Conservation (phyloP, 2,329 filamentous ascomycete species). For the Trichoderma koningiopsis region DNA sequence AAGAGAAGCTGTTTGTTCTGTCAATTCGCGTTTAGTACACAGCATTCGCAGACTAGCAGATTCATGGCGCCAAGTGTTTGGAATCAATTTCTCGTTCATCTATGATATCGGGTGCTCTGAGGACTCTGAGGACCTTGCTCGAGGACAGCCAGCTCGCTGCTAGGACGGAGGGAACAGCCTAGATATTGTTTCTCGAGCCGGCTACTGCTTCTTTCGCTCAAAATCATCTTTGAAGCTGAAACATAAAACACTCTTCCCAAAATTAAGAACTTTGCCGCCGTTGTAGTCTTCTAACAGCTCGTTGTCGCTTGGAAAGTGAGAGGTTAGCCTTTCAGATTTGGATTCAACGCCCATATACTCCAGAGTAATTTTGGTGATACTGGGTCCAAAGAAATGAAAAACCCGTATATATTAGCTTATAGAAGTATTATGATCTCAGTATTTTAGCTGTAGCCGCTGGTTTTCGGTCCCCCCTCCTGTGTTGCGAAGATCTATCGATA, state of each 20-base stretch:
- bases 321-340: neutral
- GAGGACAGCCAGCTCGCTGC: neutral
- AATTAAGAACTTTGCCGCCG: neutral
- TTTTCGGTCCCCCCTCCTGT: neutral
- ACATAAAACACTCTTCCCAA: neutral
- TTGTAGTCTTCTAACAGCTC: neutral
- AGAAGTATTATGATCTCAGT: neutral
- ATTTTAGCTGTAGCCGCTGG: neutral
- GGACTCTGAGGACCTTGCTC: neutral
- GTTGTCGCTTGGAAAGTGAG: neutral
- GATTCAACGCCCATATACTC: neutral
- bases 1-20: neutral
- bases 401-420: neutral
- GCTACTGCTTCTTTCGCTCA: neutral
- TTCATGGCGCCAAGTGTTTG: neutral
- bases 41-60: neutral
- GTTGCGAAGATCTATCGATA: neutral
- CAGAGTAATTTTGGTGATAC: neutral
- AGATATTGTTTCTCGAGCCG: neutral
- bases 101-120: neutral
- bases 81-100: neutral
- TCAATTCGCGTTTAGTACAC: neutral
- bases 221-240: neutral
- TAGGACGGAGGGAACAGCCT: neutral
- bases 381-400: neutral